Evolutionary conservation across 805 yeast genomes (phyloP).

Genomic region (Metschnikowia corniflorae): DNA sequence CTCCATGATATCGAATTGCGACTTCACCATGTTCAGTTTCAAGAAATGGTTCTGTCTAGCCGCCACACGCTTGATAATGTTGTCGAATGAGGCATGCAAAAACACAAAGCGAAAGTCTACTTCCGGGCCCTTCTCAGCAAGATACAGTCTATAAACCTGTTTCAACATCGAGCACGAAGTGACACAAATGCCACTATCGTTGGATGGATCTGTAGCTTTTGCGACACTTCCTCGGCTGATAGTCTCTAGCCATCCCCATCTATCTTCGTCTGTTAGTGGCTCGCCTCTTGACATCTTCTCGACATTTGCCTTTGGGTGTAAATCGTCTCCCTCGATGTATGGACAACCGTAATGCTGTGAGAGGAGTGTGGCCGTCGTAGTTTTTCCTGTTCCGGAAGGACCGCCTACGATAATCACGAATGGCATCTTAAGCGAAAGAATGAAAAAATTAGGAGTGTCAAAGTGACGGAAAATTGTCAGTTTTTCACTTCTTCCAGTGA

Average conservation of each 20-base stretch:
- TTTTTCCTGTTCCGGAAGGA: slow-evolving; percentile 94
- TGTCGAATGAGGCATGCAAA: slow-evolving; percentile 60
- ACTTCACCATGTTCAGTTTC: slow-evolving; percentile 79
- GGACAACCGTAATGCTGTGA: slow-evolving; percentile 45
- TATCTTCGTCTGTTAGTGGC: slow-evolving; percentile 84
- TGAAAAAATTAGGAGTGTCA: neutral
- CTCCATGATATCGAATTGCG: slow-evolving; percentile 74
- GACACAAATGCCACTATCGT: slow-evolving; percentile 37
- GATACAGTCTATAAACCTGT: slow-evolving; percentile 61
- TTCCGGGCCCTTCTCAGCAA: slow-evolving; percentile 37
- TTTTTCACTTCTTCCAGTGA: too few species aligned
- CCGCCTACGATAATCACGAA: slow-evolving; percentile 75
- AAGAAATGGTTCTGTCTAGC: slow-evolving; percentile 76
- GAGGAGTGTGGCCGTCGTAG: slow-evolving; percentile 64
- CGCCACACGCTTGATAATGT: slow-evolving; percentile 56
- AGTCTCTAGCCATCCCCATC: slow-evolving; percentile 82
- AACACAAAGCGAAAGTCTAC: slow-evolving; percentile 59
- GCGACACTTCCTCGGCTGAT: slow-evolving; percentile 43
- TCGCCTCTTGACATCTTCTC: slow-evolving; percentile 78
- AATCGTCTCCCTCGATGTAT: slow-evolving; percentile 81
- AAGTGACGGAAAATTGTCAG: too few species aligned
- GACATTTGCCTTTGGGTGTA: slow-evolving; percentile 69
- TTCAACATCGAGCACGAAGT: slow-evolving; percentile 88
- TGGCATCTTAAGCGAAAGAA: slow-evolving; percentile 8
- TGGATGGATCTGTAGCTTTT: slow-evolving; percentile 27